Base-by-base conservation (phyloP, 345 rosid genomes). In the Aquilaria malaccensis region DNA sequence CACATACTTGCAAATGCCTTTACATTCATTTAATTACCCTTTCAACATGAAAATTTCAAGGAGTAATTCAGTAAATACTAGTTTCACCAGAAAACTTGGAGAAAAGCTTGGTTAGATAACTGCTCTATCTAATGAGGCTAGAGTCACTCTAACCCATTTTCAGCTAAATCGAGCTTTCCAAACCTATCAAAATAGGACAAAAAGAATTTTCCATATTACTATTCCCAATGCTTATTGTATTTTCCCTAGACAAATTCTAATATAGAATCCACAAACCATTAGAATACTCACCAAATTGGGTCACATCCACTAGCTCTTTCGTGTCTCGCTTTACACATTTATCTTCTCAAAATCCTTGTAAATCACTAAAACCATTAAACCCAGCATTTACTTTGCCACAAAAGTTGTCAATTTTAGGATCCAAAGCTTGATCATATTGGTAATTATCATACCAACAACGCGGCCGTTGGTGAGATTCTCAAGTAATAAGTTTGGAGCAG, bases 71-170 rank as follows among this genome's bases (percentile, higher is more conserved):
- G 50, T 10, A 58, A 51, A n/a, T 73, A 84, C 89, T 86, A 59
- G 74, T 76, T 58, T 76, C 83, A 41, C 74, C 68, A 68, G 63
- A 69, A 12, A 66, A 60, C 56, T 66, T 72, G 66, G 83, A 77
- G 74, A 78, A 74, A 65, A 81, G 30, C 60, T 74, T 81, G 63
- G 89, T 75, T 10, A 86, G 83, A 46, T 84, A 79, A 69, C 84
- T 81, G 75, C 52, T 68, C 57, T 77, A 84, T 75, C 84, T 59
- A 11, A 57, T 48, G 33, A 79, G 83, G 79, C 69, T 71, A 54
- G 83, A 75, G 67, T 62, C 70, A 68, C 71, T 70, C 37, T 51
- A 49, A 10, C 60, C 62, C 67, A 61, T 50, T 67, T 76, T 70
- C 52, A 55, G 50, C 33, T 60, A 74, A 68, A 68, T 47, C 50